Base-by-base conservation (phyloP, 768 basidiomycete genomes). In the Tylopilus intermedius region DNA sequence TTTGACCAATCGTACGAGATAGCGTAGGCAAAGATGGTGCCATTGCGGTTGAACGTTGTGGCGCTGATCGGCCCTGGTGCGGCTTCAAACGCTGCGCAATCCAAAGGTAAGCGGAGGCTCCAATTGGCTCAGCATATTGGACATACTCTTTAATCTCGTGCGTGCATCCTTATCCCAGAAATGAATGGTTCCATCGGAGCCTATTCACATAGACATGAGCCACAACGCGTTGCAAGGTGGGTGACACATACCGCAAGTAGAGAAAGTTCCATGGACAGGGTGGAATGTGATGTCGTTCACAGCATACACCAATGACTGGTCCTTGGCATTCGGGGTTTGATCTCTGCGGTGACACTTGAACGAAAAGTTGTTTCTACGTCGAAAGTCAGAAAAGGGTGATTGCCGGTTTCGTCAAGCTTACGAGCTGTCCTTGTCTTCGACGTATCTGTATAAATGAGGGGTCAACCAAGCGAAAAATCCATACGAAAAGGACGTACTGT, bases 151-250 rank as follows among this genome's bases (percentile, higher is more conserved):
- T 73, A 97, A 79, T 38, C 94, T 85, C 7, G 88, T 92, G 53
- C 93, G 86, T 8, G 88, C 84, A 60, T 94, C 88, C 71, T 93
- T 94, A 71, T 96, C 93, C 93, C 93, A 95, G 69, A 88, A 90
- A 77, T 91, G 88, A 66, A 94, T 84, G 3, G 86, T 86, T 18
- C 91, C 91, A 58, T 94, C 91, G 40, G 87, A 79, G 9, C 88
- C 87, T 88, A 48, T 56, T 51, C 44, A 58, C 49, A 35, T 4
- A 43, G 11, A 27, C 42, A 42, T 54, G 45, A 55, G 48, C 22
- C 38, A 53, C 29, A 55, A 64, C 62, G 67, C 61, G 52, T 45
- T 67, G 53, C 24, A 44, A 10, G 37, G 41, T 57, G 64, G 64
- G 47, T 48, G 59, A 50, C 63, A 68, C 68, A 47, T 62, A 74